These are phyloP conservation scores for Garcia nutans DNA, from an alignment of 345 rosid genomes.

Conservation along the genomic window DNA sequence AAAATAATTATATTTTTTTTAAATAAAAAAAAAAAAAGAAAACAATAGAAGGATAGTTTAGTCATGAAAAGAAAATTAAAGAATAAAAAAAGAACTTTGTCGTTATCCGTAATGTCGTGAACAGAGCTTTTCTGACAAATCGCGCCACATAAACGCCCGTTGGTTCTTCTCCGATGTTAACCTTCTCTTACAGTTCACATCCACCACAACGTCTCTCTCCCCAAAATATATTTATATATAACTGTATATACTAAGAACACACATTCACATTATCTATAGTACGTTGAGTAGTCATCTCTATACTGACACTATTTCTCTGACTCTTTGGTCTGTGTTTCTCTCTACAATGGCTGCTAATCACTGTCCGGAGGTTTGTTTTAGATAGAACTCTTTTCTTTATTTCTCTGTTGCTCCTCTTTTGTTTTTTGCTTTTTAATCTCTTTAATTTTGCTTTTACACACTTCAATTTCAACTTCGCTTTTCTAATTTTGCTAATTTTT, in stretches of 20 bases:
- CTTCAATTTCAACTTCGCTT: neutral
- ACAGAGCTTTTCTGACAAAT: constrained; percentile 41
- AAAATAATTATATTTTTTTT: neutral
- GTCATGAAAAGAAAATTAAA: neutral
- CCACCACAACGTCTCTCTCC: neutral
- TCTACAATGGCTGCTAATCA: constrained; percentile 30
- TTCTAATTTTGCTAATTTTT: neutral
- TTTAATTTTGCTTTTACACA: neutral
- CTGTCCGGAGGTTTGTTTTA: constrained; percentile 32
- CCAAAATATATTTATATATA: neutral
- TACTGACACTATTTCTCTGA: neutral
- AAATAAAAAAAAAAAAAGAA: neutral
- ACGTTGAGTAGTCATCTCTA: neutral
- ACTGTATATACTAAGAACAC: neutral
- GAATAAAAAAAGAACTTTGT: constrained; percentile 7
- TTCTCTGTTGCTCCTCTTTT: neutral
- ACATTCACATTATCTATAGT: neutral
- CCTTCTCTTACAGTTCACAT: neutral
- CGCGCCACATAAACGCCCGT: constrained; percentile 22
- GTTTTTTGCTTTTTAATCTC: neutral
- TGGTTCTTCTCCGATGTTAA: constrained; percentile 3
- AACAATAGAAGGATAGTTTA: constrained; percentile 14
- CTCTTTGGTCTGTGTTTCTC: neutral
- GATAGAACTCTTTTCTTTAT: neutral
- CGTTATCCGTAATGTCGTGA: constrained; percentile 32